Base-by-base conservation (phyloP, 257 asterid species). In the Ilex aquifolium region DNA sequence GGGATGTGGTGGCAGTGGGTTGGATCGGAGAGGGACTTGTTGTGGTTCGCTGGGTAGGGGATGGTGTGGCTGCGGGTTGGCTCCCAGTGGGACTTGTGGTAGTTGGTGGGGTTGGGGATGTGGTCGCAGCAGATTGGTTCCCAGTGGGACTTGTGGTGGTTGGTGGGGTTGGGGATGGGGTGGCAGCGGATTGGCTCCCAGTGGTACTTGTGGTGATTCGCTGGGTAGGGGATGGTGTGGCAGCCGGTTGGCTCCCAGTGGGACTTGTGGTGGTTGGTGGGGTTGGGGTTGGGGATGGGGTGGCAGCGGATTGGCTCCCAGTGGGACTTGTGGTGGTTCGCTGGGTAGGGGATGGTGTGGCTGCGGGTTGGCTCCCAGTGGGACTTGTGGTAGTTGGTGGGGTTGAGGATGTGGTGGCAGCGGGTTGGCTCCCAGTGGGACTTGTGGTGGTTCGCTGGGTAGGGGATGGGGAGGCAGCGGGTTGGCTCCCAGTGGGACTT, bases 261-360 rank as follows among this genome's bases (percentile, higher is more conserved):
- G 27, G 27, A 21, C 27, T 21, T 68, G 36, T 58, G 63, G 56
- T 17, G n/a, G n/a, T n/a, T n/a, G n/a, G n/a, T n/a, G n/a, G n/a
- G n/a, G n/a, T n/a, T n/a, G n/a, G n/a, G n/a, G n/a, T n/a, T n/a
- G n/a, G n/a, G n/a, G n/a, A n/a, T n/a, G n/a, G n/a, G n/a, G 40
- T 32, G 7, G 68, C 10, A 66, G 61, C 65, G 72, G 63, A 50
- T 21, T 21, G 27, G 27, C 27, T 21, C 1, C 27, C 27, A 21
- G 27, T 36, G 42, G 42, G 42, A 36, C 7, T 36, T 0, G 1
- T 36, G 8, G 42, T 36, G 8, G 8, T 36, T 1, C 1, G 8
- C 69, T 65, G 51, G 61, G 31, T 21, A 68, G 12, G 21, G 71
- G 72, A 59, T 59, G 31, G 68, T 56, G 44, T 44, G 62, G 72